phyloP scores from a whole-genome alignment of 495 filamentous ascomycete genomes.

The Podospora sp. region DNA sequence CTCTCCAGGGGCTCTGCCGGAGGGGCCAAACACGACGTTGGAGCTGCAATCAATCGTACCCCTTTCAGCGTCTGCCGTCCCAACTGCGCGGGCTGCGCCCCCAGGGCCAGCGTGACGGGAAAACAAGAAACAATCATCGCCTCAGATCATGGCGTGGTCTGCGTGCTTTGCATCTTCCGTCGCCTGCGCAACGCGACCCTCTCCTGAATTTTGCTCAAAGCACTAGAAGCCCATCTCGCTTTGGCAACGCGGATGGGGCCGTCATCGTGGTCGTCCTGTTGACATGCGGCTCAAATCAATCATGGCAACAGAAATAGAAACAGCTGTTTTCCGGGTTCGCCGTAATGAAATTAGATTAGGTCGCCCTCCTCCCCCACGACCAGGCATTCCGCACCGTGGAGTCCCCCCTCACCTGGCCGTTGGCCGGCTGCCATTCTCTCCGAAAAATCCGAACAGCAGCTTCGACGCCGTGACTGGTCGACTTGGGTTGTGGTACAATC shows the following conservation, averaged over 20 bases:
- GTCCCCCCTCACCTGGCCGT: background rate
- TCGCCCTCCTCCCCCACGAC: constrained; percentile 6
- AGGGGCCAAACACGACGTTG: background rate
- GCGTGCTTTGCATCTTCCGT: background rate
- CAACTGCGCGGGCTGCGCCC: background rate
- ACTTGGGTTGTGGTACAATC: too few species aligned
- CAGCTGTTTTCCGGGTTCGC: constrained; percentile 7
- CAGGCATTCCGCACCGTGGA: background rate
- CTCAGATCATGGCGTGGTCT: background rate
- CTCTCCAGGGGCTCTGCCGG: background rate
- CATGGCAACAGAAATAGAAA: constrained; percentile 9
- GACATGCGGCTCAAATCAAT: constrained; percentile 13
- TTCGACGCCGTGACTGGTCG: background rate
- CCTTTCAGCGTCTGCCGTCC: background rate
- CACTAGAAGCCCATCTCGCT: background rate
- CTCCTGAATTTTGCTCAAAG: background rate
- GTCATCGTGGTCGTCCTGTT: constrained; percentile 3
- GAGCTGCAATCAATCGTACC: background rate
- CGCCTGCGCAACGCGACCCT: background rate
- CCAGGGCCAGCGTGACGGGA: background rate
- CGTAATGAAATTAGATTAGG: constrained; percentile 22
- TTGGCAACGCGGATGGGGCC: background rate
- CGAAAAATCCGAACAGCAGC: background rate
- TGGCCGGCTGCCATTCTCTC: background rate
- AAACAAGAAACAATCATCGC: background rate